Percentiles rank a stretch among this genome's conserved stretches.
Conservation (phyloP, 306 rosid species). For the Trifolium dubium region DNA sequence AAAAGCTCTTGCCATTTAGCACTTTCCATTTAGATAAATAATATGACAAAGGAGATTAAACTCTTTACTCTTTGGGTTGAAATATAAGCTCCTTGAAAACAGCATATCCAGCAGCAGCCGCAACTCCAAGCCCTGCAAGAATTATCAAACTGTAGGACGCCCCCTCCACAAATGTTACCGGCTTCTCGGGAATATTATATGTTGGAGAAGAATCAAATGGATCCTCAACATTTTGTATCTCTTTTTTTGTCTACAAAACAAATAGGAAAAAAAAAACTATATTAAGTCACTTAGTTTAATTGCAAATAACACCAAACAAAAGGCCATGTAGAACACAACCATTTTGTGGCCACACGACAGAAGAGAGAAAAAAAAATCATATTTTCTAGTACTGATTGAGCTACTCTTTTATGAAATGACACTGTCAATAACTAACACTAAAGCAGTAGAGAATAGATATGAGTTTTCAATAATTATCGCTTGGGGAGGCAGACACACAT, state of each 20-base stretch:
- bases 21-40: constrained; percentile 15
- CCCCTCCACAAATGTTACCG: constrained; percentile 81
- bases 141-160: constrained; percentile 84
- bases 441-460: background rate
- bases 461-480: background rate
- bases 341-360: background rate
- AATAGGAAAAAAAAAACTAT: background rate
- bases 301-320: background rate
- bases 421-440: constrained; percentile 23
- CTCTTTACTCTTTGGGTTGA: constrained; percentile 87
- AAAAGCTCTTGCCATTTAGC: background rate
- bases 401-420: background rate
- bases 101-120: constrained; percentile 86
- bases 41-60: constrained; percentile 14
- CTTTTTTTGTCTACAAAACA: constrained; percentile 72
- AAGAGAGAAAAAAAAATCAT: background rate
- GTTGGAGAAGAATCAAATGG: constrained; percentile 89
- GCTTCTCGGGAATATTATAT: constrained; percentile 91
- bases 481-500: background rate
- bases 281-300: constrained; percentile 3
- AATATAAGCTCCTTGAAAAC: constrained; percentile 95
- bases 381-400: background rate
- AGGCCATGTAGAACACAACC: background rate
- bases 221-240: constrained; percentile 76
- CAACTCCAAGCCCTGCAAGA: constrained; percentile 84